phyloP scores from a whole-genome alignment of 768 basidiomycete species.

The Psilocybe cubensis region DNA sequence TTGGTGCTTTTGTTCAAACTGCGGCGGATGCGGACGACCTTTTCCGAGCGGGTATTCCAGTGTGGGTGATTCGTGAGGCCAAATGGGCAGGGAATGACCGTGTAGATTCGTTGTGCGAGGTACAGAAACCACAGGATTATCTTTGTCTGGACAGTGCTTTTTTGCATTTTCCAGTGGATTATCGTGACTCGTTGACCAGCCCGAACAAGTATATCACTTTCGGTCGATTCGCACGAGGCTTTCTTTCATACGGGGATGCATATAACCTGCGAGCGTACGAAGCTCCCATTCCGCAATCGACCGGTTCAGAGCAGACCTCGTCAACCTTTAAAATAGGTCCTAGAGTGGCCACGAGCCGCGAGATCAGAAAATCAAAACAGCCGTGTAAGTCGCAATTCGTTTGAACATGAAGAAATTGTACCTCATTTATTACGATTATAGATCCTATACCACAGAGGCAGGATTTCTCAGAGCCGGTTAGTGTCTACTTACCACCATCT shows the following conservation, averaged over 20 bases:
- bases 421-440: no score
- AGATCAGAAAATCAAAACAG: background rate
- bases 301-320: background rate
- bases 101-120: constrained; percentile 1
- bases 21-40: background rate
- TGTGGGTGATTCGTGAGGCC: constrained; percentile 9
- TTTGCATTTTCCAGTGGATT: background rate
- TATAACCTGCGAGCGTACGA: background rate
- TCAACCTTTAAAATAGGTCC: background rate
- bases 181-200: no score
- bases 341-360: background rate
- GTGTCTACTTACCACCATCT: background rate
- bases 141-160: background rate
- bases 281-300: background rate
- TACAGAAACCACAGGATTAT: background rate
- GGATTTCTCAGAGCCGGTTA: no score
- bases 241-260: constrained; percentile 1
- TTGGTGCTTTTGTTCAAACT: constrained; percentile 2
- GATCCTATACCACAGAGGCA: no score
- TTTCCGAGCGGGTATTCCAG: constrained; percentile 5
- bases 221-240: constrained; percentile 1
- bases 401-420: background rate
- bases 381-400: background rate
- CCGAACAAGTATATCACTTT: background rate
- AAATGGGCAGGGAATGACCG: constrained; percentile 3